phyloP scores from a whole-genome alignment of 148 eudicot species.

The Polygonum aviculare region DNA sequence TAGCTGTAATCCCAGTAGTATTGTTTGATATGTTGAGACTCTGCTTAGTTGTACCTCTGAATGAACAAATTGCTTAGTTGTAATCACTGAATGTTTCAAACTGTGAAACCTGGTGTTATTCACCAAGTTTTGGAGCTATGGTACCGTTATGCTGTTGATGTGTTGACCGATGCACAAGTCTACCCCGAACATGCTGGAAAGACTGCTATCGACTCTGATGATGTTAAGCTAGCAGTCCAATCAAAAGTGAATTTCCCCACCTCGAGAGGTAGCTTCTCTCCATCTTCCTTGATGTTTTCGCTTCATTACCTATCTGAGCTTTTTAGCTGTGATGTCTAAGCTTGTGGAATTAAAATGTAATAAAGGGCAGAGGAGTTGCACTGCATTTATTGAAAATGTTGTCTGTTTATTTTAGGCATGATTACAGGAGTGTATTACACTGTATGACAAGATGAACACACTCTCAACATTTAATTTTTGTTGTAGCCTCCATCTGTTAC shows the following conservation, averaged over 20 bases:
- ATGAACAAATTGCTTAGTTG: no score
- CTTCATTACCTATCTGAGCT: neutral
- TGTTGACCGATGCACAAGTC: slow-evolving; percentile 77
- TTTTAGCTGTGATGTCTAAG: neutral
- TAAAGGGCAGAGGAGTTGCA: neutral
- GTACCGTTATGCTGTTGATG: slow-evolving; percentile 17
- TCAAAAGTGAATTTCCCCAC: slow-evolving; percentile 90
- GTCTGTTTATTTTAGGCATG: neutral
- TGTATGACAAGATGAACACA: neutral
- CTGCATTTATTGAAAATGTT: neutral
- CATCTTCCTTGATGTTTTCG: neutral
- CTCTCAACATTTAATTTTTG: neutral
- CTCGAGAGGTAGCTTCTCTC: slow-evolving; percentile 60
- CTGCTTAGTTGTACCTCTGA: no score
- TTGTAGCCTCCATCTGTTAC: neutral
- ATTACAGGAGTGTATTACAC: neutral
- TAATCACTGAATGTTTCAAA: no score
- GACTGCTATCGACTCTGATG: slow-evolving; percentile 67
- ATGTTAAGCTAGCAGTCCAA: slow-evolving; percentile 83
- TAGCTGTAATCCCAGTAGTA: no score
- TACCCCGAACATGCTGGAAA: slow-evolving; percentile 92
- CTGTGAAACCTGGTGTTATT: no score
- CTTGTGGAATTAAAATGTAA: neutral
- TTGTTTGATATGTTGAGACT: no score
- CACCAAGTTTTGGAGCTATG: no score